Evolutionary conservation across 768 basidiomycete species (phyloP), one percentile per base, ranked within the genome.

Genomic region (Suillus bovinus): DNA sequence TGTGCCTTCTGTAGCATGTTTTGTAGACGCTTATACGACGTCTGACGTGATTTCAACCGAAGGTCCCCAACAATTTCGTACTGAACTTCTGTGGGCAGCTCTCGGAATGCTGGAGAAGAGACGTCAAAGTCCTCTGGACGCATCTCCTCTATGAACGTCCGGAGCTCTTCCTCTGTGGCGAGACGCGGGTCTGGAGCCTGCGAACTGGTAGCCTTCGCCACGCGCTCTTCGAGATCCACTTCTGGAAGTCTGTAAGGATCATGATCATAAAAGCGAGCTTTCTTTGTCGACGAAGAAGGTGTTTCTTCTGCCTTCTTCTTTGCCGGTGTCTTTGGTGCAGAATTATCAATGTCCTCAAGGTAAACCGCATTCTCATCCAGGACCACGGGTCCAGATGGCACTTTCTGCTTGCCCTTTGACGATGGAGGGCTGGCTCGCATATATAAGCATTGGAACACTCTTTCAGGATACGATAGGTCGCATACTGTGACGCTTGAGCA

Each of bases 21-120:
- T 69, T 97, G 91, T 50, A 99, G 78, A 4, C 97, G 91, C 36
- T 86, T 87, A 77, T 96, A 90, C 10, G 94, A 96, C 14, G 93
- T 96, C 76, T 98, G 96, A 4, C 97, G 85, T 1, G 96, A 98
- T 74, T 94, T 95, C 61, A 97, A 81, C 4, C 97, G 87, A 54
- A 99, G 80, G 78, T 99, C 97, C 59, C 96, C 96, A 38, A 99
- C 88, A 66, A 99, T 96, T 78, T 99, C 97, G 76, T 99, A 99
- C 69, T 99, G 94, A 24, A 97, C 87, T 73, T 99, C 96, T 0
- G 94, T 96, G 3, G 97, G 96, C 3, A 99, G 84, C 64, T 93
- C 91, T 27, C 89, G 85, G 72, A 99, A 99, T 22, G 89, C 93
- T 5, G 93, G 84, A 2, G 95, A 95, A 20, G 87, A 83, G 60